Conservation (phyloP, 805 yeast genomes). For the Candida multigemmis region DNA sequence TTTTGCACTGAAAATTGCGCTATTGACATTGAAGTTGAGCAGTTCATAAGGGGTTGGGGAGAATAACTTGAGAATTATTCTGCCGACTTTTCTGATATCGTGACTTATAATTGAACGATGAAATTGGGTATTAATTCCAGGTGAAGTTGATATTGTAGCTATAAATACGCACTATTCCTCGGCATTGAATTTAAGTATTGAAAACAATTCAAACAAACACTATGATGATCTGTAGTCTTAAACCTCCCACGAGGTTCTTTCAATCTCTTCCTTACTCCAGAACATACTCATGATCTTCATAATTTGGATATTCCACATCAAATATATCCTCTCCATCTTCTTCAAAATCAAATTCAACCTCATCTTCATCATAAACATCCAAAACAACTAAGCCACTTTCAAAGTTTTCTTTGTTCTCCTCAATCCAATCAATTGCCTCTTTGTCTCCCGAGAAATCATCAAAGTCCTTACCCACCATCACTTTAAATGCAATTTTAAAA, state of each 20-base stretch:
- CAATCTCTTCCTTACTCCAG: conserved; percentile 7
- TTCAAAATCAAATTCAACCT: conserved; percentile 3
- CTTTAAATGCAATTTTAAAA: conserved; percentile 49
- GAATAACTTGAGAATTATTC: too few relatives aligned
- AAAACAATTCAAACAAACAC: too few relatives aligned
- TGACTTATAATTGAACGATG: too few relatives aligned
- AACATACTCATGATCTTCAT: conserved; percentile 13
- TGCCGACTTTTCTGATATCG: too few relatives aligned
- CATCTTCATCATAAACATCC: conserved; percentile 8
- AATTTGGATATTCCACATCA: conserved; percentile 10
- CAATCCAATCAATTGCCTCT: conserved; percentile 4
- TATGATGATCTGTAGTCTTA: not conserved
- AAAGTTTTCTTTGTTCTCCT: conserved; percentile 6
- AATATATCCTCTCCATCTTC: conserved; percentile 10
- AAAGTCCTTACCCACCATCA: conserved; percentile 36
- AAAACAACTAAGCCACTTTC: conserved; percentile 7
- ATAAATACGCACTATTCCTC: too few relatives aligned
- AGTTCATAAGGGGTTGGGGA: too few relatives aligned
- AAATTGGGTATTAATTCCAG: too few relatives aligned
- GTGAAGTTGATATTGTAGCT: too few relatives aligned
- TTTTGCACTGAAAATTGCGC: too few relatives aligned
- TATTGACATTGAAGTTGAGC: too few relatives aligned
- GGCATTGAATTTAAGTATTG: too few relatives aligned
- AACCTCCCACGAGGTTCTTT: not conserved
- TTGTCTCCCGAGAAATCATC: conserved; percentile 4